These are phyloP conservation scores for Apiotrichum akiyoshidainum DNA, from an alignment of 1,284 basidiomycete species.

Conservation along the genomic window DNA sequence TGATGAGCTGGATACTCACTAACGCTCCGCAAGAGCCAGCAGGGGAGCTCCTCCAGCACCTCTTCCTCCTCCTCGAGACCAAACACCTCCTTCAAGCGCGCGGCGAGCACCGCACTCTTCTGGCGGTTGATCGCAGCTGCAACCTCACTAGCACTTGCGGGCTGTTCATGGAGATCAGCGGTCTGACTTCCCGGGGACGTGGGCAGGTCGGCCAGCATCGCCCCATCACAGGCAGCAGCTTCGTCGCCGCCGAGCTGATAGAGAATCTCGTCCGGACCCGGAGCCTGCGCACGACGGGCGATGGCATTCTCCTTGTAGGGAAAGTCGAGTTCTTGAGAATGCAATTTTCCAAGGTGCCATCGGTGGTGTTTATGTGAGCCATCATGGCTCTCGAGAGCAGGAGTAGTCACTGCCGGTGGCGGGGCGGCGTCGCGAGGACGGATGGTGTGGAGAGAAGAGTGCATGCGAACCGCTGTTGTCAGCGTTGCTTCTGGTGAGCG, in stretches of 20 bases:
- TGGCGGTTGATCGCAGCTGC: conserved; percentile 50
- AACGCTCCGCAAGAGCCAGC: conserved; percentile 79
- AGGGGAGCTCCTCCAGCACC: conserved; percentile 83
- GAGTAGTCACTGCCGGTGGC: background rate
- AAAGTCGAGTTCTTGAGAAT: conserved; percentile 23
- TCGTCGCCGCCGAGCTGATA: conserved; percentile 27
- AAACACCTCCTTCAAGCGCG: conserved; percentile 81
- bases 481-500: background rate
- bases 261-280: conserved; percentile 29
- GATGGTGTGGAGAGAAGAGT: conserved; percentile 46
- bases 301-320: conserved; percentile 45
- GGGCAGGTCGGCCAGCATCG: background rate
- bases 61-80: conserved; percentile 72
- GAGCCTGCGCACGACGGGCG: conserved; percentile 36
- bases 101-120: conserved; percentile 67
- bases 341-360: background rate
- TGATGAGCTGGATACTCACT: conserved; percentile 56
- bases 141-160: conserved; percentile 26
- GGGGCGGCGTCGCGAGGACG: conserved; percentile 26
- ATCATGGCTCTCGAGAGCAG: background rate
- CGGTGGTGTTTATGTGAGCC: too few species aligned
- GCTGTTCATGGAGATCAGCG: conserved; percentile 41
- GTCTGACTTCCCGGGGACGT: conserved; percentile 19
- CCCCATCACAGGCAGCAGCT: background rate
- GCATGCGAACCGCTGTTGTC: conserved; percentile 27